Evolutionary conservation across 2,329 filamentous ascomycete species (phyloP), one percentile per base, ranked within the genome.

Genomic region (Xenosphaeropsis pyriputrescens): DNA sequence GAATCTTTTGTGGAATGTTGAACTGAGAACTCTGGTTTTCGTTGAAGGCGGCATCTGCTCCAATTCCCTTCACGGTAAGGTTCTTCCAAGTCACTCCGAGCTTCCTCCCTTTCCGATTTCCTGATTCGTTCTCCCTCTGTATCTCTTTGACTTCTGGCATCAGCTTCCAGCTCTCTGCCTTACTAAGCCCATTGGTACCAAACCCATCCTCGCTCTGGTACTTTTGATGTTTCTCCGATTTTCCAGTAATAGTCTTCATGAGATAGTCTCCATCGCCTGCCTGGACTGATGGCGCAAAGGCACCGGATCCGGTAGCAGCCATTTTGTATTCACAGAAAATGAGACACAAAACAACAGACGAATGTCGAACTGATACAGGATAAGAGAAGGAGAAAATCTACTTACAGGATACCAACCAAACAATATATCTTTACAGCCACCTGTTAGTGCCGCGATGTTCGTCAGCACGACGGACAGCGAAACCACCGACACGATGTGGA

Each of bases 1-100:
- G 67, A 45, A 69, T 46, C n/a, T 65, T 57, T 29, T 68, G 62
- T 18, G 64, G 60, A 2, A 76, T 54, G 49, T 72, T 72, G 59
- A 68, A 71, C 44, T 72, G 74, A 0, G 70, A 71, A 1, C 72
- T 37, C 35, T 79, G 67, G 36, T 80, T 73, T 47, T 82, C 76
- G 44, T 81, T 75, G 22, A 81, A 61, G 8, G 74, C 71, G 2
- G 76, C 70, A 18, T 77, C 72, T 12, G 75, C 59, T 18, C 70
- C 68, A 51, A 72, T 59, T 13, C 71, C 78, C 38, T 74, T 64
- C 14, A 83, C 77, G 0, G 63, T 79, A 34, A 83, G 60, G 39
- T 75, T 63, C 44, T 70, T 63, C 72, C 75, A 83, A 1, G 77
- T 72, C 0, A 83, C 64, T 17, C 78, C 79, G 3, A 80, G 62